Evolutionary conservation across 768 basidiomycete genomes (phyloP).

Genomic region (Agaricus blazei): DNA sequence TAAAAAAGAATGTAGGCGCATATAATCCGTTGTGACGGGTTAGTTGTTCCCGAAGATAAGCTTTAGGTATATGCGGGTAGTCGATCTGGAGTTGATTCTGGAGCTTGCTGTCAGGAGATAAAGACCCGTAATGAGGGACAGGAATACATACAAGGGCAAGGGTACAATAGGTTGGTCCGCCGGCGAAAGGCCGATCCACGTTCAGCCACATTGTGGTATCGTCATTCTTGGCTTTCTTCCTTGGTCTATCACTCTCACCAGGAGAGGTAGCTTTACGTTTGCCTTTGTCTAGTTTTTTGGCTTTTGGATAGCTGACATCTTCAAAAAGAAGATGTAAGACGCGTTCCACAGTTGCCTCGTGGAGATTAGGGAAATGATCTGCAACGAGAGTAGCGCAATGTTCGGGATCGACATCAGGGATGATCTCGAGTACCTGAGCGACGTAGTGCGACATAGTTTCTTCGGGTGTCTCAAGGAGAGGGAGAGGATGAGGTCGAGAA

Average conservation of each 20-base stretch:
- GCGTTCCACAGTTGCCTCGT: slow-evolving; percentile 39
- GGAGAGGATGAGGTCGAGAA: slow-evolving; percentile 8
- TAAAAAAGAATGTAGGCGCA: slow-evolving; percentile 56
- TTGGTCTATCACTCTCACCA: slow-evolving; percentile 18
- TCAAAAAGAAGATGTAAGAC: slow-evolving; percentile 64
- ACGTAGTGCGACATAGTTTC: slow-evolving; percentile 21
- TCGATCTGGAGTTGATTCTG: slow-evolving; percentile 50
- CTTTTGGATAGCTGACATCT: slow-evolving; percentile 52
- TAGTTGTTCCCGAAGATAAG: slow-evolving; percentile 46
- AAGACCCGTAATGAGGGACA: neutral
- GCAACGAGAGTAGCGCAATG: slow-evolving; percentile 47
- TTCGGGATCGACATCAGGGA: slow-evolving; percentile 63
- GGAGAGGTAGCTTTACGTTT: slow-evolving; percentile 30
- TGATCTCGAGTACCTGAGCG: slow-evolving; percentile 56
- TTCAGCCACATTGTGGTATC: slow-evolving; percentile 49
- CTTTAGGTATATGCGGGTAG: slow-evolving; percentile 55
- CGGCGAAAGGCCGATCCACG: slow-evolving; percentile 36
- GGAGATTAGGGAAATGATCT: slow-evolving; percentile 30
- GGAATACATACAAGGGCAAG: slow-evolving; percentile 44
- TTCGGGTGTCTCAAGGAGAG: slow-evolving; percentile 3
- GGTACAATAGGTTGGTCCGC: slow-evolving; percentile 42
- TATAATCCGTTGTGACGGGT: slow-evolving; percentile 42
- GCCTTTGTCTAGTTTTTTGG: slow-evolving; percentile 22
- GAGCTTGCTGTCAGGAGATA: neutral
- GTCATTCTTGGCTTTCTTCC: slow-evolving; percentile 28